A percentile compares a stretch with the other conserved stretches of the same genome.
Conservation (phyloP, 2,329 filamentous ascomycete genomes). For the Pyrenophora seminiperda region DNA sequence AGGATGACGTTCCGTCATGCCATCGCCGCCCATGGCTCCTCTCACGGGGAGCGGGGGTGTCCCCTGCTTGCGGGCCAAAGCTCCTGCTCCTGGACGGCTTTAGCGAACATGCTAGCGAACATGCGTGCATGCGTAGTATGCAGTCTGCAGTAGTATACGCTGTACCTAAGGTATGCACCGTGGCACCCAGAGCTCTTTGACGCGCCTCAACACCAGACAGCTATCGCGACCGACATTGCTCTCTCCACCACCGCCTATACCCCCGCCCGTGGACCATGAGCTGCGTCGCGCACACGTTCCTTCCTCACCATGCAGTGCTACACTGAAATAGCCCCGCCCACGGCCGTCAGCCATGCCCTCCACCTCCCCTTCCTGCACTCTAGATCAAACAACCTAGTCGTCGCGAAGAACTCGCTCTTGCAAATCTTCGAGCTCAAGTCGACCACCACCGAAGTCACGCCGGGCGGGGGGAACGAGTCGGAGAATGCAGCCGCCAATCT, state of each 20-base stretch:
- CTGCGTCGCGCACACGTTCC: conserved; percentile 2
- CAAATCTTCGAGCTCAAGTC: conserved; percentile 83
- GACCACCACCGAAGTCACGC: conserved; percentile 64
- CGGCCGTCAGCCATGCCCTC: conserved; percentile 89
- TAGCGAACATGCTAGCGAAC: conserved; percentile 11
- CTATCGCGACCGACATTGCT: conserved; percentile 10
- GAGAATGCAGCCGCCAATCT: conserved; percentile 38
- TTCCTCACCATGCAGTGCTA: conserved; percentile 83
- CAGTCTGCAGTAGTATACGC: too few relatives aligned
- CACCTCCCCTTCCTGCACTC: conserved; percentile 76
- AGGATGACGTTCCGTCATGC: conserved; percentile 26
- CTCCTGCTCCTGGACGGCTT: too few relatives aligned
- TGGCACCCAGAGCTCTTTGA: conserved; percentile 26
- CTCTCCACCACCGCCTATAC: not conserved
- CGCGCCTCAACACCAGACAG: conserved; percentile 22
- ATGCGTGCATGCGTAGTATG: too few relatives aligned
- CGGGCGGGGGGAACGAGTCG: conserved; percentile 50
- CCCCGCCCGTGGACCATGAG: conserved; percentile 23
- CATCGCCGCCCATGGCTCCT: too few relatives aligned
- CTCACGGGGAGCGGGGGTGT: conserved; percentile 11
- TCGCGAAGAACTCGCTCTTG: conserved; percentile 90
- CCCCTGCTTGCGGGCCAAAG: conserved; percentile 12
- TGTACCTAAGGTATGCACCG: too few relatives aligned
- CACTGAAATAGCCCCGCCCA: conserved; percentile 91
- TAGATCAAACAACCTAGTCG: conserved; percentile 79